Conservation (phyloP, 805 yeast species). For the Metschnikowia corniflorae region DNA sequence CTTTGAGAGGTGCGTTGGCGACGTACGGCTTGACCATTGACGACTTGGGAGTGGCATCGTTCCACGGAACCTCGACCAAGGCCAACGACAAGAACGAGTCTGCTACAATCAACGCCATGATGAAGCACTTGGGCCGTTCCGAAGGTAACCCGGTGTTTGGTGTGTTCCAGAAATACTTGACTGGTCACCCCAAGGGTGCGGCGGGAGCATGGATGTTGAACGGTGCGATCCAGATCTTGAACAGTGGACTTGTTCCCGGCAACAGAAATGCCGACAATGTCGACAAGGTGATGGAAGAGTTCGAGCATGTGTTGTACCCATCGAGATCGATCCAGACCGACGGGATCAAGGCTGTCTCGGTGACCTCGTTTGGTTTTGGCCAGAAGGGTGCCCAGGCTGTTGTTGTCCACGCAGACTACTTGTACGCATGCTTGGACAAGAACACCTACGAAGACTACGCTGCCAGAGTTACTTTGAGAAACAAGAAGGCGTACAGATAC, state of each 20-base stretch:
- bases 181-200: slow-evolving; percentile 99
- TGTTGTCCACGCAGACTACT: slow-evolving; percentile 88
- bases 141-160: slow-evolving; percentile 97
- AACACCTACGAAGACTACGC: slow-evolving; percentile 68
- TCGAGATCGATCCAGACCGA: slow-evolving; percentile 90
- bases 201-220: slow-evolving; percentile 99
- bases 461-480: slow-evolving; percentile 69
- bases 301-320: slow-evolving; percentile 88
- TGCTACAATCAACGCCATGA: slow-evolving; percentile 85
- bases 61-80: slow-evolving; percentile 98
- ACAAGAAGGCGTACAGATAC: slow-evolving; percentile 88
- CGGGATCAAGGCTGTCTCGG: slow-evolving; percentile 95
- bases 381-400: slow-evolving; percentile 98
- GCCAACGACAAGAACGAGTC: slow-evolving; percentile 99
- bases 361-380: slow-evolving; percentile 98
- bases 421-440: slow-evolving; percentile 77
- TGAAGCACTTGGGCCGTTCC: slow-evolving; percentile 91
- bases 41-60: slow-evolving; percentile 93
- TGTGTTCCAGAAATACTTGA: slow-evolving; percentile 97
- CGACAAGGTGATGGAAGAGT: slow-evolving; percentile 78
- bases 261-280: slow-evolving; percentile 98
- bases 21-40: slow-evolving; percentile 89
- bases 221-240: slow-evolving; percentile 92
- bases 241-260: slow-evolving; percentile 95
- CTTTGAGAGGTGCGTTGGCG: slow-evolving; percentile 95